These are phyloP conservation scores for Diophrys sp. DNA, from an alignment of 73 alveolate genomes.

Conservation along the genomic window DNA sequence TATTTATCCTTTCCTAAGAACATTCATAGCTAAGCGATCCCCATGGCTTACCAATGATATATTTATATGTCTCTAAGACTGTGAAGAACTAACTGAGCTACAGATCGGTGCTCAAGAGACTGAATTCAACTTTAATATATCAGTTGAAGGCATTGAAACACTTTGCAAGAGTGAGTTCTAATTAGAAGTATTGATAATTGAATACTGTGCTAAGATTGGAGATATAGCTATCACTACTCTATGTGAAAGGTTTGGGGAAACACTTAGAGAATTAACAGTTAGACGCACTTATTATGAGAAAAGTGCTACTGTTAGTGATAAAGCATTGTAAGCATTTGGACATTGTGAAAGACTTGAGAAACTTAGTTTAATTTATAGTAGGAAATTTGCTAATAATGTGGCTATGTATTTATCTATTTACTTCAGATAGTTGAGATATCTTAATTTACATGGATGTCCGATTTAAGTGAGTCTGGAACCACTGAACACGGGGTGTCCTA, in stretches of 20 bases:
- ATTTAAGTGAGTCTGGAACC: conserved; percentile 53
- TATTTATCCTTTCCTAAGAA: background rate
- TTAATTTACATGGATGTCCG: conserved; percentile 59
- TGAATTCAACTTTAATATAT: conserved; percentile 45
- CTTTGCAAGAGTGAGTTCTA: conserved; percentile 23
- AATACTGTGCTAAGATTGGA: conserved; percentile 60
- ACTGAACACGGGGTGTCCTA: conserved; percentile 52
- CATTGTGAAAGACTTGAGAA: conserved; percentile 25
- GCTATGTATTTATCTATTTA: conserved; percentile 25
- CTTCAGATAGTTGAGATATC: conserved; percentile 22
- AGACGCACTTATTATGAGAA: conserved; percentile 54
- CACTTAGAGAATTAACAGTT: conserved; percentile 40
- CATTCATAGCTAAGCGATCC: conserved; percentile 14
- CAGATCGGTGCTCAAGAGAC: conserved; percentile 53
- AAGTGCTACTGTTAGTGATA: conserved; percentile 55
- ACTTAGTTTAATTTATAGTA: conserved; percentile 44
- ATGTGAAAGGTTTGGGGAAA: conserved; percentile 34
- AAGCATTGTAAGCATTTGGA: conserved; percentile 25
- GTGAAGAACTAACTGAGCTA: conserved; percentile 18
- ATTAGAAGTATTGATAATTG: conserved; percentile 25
- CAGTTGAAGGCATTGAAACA: conserved; percentile 54
- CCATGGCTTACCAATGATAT: conserved; percentile 38
- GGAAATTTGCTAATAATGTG: conserved; percentile 47
- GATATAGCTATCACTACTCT: conserved; percentile 41
- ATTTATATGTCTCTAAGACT: conserved; percentile 25